Conservation (phyloP, 148 eudicot genomes). For the Camellia lanceoleosa region DNA sequence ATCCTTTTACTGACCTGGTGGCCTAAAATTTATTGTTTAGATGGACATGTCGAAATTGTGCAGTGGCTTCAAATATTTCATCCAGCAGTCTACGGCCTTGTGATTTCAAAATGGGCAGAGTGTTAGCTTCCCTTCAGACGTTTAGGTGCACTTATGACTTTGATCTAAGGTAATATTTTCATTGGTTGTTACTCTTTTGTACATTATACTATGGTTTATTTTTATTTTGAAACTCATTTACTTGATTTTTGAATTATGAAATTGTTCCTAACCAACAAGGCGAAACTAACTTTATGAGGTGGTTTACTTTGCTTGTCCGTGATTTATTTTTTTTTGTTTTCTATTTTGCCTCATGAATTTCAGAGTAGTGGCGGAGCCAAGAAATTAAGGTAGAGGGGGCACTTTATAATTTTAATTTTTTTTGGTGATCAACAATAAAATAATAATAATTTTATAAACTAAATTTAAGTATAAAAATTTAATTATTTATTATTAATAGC, state of each 20-base stretch:
- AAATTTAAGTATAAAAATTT: no score
- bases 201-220: background rate
- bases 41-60: slow-evolving; percentile 84
- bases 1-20: slow-evolving; percentile 10
- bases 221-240: background rate
- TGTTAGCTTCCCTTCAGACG: slow-evolving; percentile 64
- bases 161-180: slow-evolving; percentile 58
- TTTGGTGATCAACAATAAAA: no score
- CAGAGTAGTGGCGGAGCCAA: background rate
- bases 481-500: no score
- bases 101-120: slow-evolving; percentile 90
- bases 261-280: background rate
- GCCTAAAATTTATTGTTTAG: slow-evolving; percentile 29
- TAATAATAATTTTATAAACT: no score
- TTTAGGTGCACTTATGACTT: slow-evolving; percentile 72
- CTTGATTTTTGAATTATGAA: slow-evolving; percentile 5
- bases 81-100: slow-evolving; percentile 86
- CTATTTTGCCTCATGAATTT: background rate
- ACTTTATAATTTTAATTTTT: no score
- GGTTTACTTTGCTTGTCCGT: background rate
- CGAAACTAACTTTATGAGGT: background rate
- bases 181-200: background rate
- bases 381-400: no score
- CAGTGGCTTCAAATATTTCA: slow-evolving; percentile 71
- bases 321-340: background rate